A percentile compares a stretch with the other conserved stretches of the same genome.
phyloP scores from a whole-genome alignment of 164 flowering plant genomes.

The Amborella trichopoda region DNA sequence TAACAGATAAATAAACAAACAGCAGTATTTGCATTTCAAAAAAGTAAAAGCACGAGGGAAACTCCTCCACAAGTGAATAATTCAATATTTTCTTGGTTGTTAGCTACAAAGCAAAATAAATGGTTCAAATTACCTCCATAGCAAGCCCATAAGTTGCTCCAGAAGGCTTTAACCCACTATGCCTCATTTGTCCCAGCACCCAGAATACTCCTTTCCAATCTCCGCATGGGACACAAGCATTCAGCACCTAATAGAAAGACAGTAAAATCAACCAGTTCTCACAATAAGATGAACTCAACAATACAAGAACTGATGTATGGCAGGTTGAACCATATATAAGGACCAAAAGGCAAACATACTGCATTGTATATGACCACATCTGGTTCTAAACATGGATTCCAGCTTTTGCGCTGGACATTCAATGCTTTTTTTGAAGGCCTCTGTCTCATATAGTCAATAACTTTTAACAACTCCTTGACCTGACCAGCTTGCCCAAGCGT shows the following conservation, averaged over 20 bases:
- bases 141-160: conserved; percentile 95
- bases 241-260: conserved; percentile 39
- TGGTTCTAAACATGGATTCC: conserved; percentile 87
- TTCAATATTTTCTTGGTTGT: no score
- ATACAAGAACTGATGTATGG: no score
- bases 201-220: conserved; percentile 94
- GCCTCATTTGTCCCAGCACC: conserved; percentile 81
- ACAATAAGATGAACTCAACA: no score
- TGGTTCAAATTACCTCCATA: conserved; percentile 69
- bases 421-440: conserved; percentile 41
- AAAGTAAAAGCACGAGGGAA: no score
- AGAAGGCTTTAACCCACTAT: conserved; percentile 56
- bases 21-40: no score
- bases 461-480: conserved; percentile 50
- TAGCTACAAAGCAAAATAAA: not conserved
- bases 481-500: conserved; percentile 95
- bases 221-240: conserved; percentile 68
- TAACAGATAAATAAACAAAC: no score
- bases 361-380: conserved; percentile 86
- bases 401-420: conserved; percentile 39
- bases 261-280: no score
- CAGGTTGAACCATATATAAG: not conserved
- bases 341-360: conserved; percentile 35
- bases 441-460: conserved; percentile 69
- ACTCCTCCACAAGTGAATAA: no score